These are phyloP conservation scores for Blastobotrys raffinosifermentans DNA, from an alignment of 1,139 yeast genomes.

Conservation along the genomic window DNA sequence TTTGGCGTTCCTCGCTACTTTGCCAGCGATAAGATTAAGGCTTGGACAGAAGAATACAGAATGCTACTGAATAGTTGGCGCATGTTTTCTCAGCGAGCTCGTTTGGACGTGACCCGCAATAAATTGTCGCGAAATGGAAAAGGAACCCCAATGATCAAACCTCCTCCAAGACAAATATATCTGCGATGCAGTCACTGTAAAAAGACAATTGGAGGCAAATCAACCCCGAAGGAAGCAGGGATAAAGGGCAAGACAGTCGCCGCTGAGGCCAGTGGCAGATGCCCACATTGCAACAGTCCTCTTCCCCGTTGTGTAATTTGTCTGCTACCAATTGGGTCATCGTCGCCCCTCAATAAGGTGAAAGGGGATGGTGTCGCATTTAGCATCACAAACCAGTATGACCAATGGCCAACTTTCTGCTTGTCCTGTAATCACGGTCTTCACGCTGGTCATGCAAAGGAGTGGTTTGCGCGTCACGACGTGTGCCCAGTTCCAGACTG, in stretches of 20 bases:
- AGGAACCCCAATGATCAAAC: conserved; percentile 45
- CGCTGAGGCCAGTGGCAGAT: conserved; percentile 27
- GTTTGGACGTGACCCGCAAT: conserved; percentile 74
- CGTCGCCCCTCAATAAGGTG: conserved; percentile 39
- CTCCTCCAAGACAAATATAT: conserved; percentile 68
- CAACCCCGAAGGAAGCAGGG: conserved; percentile 4
- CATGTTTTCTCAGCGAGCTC: conserved; percentile 69
- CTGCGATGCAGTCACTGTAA: conserved; percentile 80
- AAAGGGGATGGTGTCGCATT: conserved; percentile 15
- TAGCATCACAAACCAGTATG: conserved; percentile 20
- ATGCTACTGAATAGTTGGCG: conserved; percentile 80
- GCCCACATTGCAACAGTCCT: conserved; percentile 87
- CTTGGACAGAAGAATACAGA: conserved; percentile 70
- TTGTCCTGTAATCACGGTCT: conserved; percentile 86
- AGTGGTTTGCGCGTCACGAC: conserved; percentile 84
- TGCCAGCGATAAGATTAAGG: conserved; percentile 57
- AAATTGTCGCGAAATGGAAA: conserved; percentile 50
- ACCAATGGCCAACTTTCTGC: conserved; percentile 78
- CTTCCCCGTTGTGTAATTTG: conserved; percentile 91
- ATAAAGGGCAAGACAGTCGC: conserved; percentile 4
- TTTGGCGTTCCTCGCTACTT: conserved; percentile 84
- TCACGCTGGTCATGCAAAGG: conserved; percentile 93
- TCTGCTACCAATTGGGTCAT: conserved; percentile 71
- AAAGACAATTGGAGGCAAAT: conserved; percentile 32
- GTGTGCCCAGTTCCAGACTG: conserved; percentile 96